Base-by-base conservation (phyloP, 371 early-diverging fungal species). In the Saksenaea oblongispora region DNA sequence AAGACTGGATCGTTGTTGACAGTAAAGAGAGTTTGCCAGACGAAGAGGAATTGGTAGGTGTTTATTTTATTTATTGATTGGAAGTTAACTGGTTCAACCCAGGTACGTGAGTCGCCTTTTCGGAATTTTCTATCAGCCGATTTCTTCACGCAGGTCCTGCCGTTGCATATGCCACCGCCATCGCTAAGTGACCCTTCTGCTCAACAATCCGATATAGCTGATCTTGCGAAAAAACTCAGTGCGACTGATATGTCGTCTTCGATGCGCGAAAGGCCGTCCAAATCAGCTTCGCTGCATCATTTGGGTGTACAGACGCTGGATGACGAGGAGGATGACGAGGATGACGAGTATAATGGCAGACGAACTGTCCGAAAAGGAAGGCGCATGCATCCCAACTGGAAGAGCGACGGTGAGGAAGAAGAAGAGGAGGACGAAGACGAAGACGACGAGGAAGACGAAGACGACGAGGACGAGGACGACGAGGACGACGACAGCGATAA, bases 1-100 rank as follows among this genome's bases (percentile, higher is more conserved):
- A 81, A 60, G 70, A 81, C 47, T 81, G 82, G 82, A 67, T 81
- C 47, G 72, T 61, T 5, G 74, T 81, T 11, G 82, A 81, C 56
- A 81, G 82, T 65, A 81, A 81, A 69, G 82, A 81, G 62, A 71
- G 72, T 61, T 41, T 81, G 35, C 82, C 82, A 34, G 82, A 81
- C 63, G 82, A 81, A 73, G 79, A 78, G 28, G 82, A 81, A 59
- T 41, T 81, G 69, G 80, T 80, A 76, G 34, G 68, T 54, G 8
- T 11, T 10, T 0, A 5, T 18, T n/a, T 22, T 18, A 47, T 14
- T 39, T 39, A 31, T 47, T 10, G 51, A 22, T n/a, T 14, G 5
- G 28, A 34, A n/a, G 5, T 27, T n/a, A 42, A n/a, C 36, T 11
- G 11, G 35, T 58, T 47, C 35, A 22, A 54, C 31, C 13, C 58